Base-by-base conservation (phyloP, 345 rosid genomes). In the Populus simonii region DNA sequence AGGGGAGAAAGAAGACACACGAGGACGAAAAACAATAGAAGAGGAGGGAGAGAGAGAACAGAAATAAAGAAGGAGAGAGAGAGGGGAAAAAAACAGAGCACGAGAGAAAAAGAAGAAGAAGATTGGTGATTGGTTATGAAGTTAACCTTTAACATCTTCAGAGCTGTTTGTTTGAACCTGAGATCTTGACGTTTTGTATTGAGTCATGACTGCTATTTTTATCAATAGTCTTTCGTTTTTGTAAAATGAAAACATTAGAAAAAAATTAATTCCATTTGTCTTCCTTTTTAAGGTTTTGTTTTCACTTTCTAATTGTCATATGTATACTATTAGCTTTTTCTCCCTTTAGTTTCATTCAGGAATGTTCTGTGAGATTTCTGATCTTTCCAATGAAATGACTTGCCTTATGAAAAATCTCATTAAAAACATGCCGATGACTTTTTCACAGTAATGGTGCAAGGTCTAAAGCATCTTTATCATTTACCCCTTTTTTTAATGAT, bases 381-480 rank as follows among this genome's bases (percentile, higher is more conserved):
- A 59, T 8, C 27, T n/a, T n/a, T n/a, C 63, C 8, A 59, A 59
- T n/a, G 63, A n/a, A n/a, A 59, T 59, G 15, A 5, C 63, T n/a
- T n/a, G 63, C 29, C 63, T 3, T 59, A 1, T 10, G 27, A 59
- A 59, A 59, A 59, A 9, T 59, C 15, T 57, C 63, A 9, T 59
- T n/a, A 59, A 59, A 57, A 59, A n/a, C 11, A 59, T 25, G 23
- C 1, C 0, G 4, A 59, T 59, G 3, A 15, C 63, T 22, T n/a
- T 59, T 11, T 59, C n/a, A 59, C 29, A 9, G 63, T 45, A 11
- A 70, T 36, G 59, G 55, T 67, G 70, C 29, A 57, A 70, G 70
- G 51, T 39, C 71, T 74, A 38, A 70, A 66, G 20, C 20, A 70
- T 49, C 63, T 59, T 67, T 68, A 65, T 74, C 71, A 45, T 13